Base-by-base conservation (phyloP, 2,329 filamentous ascomycete genomes). In the Leptographium wingfieldii region DNA sequence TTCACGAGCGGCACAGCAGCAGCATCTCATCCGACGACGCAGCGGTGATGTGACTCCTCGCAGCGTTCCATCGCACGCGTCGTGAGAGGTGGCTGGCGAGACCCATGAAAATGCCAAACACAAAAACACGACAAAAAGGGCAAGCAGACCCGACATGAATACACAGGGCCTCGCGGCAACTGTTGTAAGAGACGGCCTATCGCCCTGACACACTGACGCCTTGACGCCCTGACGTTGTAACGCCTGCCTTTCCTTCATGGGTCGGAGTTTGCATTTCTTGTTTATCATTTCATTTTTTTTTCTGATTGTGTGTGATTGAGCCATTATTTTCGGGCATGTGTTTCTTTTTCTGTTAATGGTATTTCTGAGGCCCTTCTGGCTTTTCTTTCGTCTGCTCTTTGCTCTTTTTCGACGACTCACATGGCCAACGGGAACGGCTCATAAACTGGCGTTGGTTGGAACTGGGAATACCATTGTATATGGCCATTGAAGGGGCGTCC, bases 41-140 rank as follows among this genome's bases (percentile, higher is more conserved):
- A 83, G 81, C 68, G 80, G 80, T 58, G 81, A 83, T 57, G 71
- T 77, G 58, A 79, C 78, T 61, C 78, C 80, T 52, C 77, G 80
- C 55, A 82, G 80, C 68, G 72, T 80, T 49, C 77, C 77, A 33
- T 76, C 74, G 14, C 73, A 78, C 63, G 70, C 73, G 58, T 78
- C 76, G 4, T 66, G 59, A 63, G 22, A 4, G 27, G 1, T 14
- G 27, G 16, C 22, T 6, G 22, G 9, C 7, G 7, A n/a, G 29
- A n/a, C 12, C 29, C 35, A 54, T 27, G 19, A 31, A 27, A 22
- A 48, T 22, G 12, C 25, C 2, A 22, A 46, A 14, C 40, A 31
- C 29, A 55, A 29, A 48, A 48, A 29, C 11, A 35, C 10, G 4
- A 33, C 27, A 12, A 35, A 38, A 52, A 58, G n/a, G 31, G 51